phyloP scores from a whole-genome alignment of 2,329 filamentous ascomycete species.

The Fusarium devonianum region DNA sequence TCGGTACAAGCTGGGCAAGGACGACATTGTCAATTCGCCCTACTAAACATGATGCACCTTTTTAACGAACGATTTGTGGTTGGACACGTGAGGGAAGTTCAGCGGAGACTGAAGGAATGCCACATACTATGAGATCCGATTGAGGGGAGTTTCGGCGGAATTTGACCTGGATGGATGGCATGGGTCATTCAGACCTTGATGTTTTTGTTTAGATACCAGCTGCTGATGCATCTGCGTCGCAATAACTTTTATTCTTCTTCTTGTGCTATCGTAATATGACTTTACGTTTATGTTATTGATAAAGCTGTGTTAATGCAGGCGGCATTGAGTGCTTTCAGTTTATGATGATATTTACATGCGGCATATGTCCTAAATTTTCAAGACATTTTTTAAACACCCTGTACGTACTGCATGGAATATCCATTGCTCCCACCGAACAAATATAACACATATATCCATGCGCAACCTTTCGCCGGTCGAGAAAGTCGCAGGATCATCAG shows the following conservation, averaged over 20 bases:
- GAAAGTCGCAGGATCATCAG: too few species aligned
- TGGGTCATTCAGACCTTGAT: slow-evolving; percentile 19
- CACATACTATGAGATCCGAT: slow-evolving; percentile 16
- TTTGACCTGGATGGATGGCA: slow-evolving; percentile 30
- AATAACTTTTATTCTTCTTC: slow-evolving; percentile 10
- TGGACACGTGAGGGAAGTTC: background rate
- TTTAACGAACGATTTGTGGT: background rate
- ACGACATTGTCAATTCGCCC: slow-evolving; percentile 81
- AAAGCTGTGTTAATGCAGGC: too few species aligned
- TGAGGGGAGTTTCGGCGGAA: slow-evolving; percentile 35
- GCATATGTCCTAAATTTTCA: too few species aligned
- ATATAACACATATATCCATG: too few species aligned
- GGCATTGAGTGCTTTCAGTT: too few species aligned
- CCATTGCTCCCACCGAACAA: too few species aligned
- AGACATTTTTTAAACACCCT: too few species aligned
- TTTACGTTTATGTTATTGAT: too few species aligned
- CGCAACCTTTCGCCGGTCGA: too few species aligned
- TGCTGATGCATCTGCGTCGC: slow-evolving; percentile 26
- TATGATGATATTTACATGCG: too few species aligned
- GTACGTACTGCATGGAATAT: too few species aligned
- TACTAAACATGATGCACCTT: slow-evolving; percentile 52
- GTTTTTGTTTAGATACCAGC: slow-evolving; percentile 41
- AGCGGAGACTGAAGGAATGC: slow-evolving; percentile 7
- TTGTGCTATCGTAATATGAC: background rate
- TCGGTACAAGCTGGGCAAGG: slow-evolving; percentile 76